Evolutionary conservation across 306 rosid genomes (phyloP).

Genomic region (Quercus robur): DNA sequence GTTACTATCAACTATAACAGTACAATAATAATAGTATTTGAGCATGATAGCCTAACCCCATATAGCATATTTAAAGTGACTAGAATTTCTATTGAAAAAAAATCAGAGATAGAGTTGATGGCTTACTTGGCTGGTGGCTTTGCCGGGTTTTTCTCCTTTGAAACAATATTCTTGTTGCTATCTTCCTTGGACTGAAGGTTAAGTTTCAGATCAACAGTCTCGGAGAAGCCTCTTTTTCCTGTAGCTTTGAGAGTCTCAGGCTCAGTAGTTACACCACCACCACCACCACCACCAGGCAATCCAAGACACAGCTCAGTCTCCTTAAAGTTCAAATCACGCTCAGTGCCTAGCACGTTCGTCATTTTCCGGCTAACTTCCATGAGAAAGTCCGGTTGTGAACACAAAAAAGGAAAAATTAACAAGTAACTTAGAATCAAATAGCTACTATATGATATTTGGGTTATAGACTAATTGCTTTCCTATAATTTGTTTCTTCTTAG

Average conservation of each 20-base stretch:
- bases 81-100: not conserved
- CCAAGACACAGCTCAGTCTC: slow-evolving; percentile 97
- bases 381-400: not conserved
- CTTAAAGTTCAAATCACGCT: slow-evolving; percentile 53
- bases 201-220: slow-evolving; percentile 88
- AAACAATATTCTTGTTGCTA: slow-evolving; percentile 30
- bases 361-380: slow-evolving; percentile 38
- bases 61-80: not conserved
- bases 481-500: not conserved
- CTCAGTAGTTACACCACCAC: slow-evolving; percentile 18
- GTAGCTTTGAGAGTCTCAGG: slow-evolving; percentile 54
- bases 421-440: too few species aligned
- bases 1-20: not conserved
- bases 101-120: not conserved
- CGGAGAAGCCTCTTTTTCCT: slow-evolving; percentile 91
- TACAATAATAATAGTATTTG: not conserved
- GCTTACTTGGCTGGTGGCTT: slow-evolving; percentile 91
- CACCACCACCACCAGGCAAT: slow-evolving; percentile 61
- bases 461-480: slow-evolving; percentile 17
- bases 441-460: not conserved
- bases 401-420: not conserved
- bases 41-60: not conserved
- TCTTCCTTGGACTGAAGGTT: slow-evolving; percentile 62
- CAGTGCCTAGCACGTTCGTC: slow-evolving; percentile 36
- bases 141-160: slow-evolving; percentile 66